Evolutionary conservation across 2,329 filamentous ascomycete species (phyloP).

Genomic region (Clarireedia monteithiana): DNA sequence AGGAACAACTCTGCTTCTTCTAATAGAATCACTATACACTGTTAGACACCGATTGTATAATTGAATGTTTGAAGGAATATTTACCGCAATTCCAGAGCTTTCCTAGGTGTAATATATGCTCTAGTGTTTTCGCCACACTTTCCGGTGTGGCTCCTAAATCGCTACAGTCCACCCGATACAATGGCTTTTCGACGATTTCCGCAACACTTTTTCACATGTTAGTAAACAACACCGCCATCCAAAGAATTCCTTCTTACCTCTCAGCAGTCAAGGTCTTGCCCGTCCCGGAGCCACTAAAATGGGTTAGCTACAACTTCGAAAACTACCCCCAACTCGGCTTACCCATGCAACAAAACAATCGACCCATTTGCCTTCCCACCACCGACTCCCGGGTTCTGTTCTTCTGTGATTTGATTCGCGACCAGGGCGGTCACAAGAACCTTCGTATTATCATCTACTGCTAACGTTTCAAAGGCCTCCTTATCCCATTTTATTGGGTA

Average conservation of each 20-base stretch:
- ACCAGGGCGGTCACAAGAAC: conserved; percentile 4
- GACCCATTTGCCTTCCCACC: conserved; percentile 1
- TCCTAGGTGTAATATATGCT: conserved; percentile 3
- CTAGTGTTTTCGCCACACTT: background rate
- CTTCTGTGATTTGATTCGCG: conserved; percentile 5
- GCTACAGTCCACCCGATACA: conserved; percentile 1
- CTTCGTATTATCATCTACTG: conserved; percentile 1
- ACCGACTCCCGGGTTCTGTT: background rate
- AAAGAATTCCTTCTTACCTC: background rate
- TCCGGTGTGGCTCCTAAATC: conserved; percentile 3
- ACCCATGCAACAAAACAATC: conserved; percentile 6
- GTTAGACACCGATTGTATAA: background rate
- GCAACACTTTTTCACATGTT: background rate
- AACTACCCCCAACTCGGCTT: background rate
- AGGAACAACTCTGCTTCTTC: conserved; percentile 7
- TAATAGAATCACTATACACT: background rate
- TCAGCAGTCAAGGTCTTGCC: conserved; percentile 7
- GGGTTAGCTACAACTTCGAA: background rate
- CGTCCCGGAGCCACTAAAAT: conserved; percentile 3
- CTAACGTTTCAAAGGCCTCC: conserved; percentile 5
- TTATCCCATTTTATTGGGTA: conserved; percentile 6
- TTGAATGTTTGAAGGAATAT: background rate
- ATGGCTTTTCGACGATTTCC: conserved; percentile 1
- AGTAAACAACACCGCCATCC: background rate
- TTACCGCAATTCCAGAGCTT: conserved; percentile 5